These are phyloP conservation scores for Boletellus ananas DNA, from an alignment of 768 basidiomycete species.

Conservation along the genomic window DNA sequence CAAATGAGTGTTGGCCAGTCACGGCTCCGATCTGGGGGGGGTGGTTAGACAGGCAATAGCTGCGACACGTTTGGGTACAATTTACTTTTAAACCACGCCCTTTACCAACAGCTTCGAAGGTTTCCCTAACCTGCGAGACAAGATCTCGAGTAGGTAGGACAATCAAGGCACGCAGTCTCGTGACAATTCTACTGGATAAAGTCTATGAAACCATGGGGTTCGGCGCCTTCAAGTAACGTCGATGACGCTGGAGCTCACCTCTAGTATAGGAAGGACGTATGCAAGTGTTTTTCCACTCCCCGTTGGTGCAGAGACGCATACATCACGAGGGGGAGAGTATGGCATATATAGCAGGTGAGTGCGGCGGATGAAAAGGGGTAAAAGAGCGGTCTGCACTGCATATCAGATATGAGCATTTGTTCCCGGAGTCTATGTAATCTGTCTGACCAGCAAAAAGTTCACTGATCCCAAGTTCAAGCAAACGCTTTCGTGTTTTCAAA, in stretches of 20 bases:
- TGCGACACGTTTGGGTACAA: not conserved
- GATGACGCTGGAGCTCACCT: slow-evolving; percentile 43
- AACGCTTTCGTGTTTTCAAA: slow-evolving; percentile 53
- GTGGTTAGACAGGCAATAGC: not conserved
- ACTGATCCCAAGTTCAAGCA: slow-evolving; percentile 75
- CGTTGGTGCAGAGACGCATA: slow-evolving; percentile 95
- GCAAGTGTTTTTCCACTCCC: slow-evolving; percentile 97
- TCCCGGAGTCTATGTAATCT: not conserved
- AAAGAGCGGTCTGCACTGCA: slow-evolving; percentile 82
- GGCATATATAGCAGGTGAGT: slow-evolving; percentile 58
- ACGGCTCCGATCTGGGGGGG: slow-evolving; percentile 62
- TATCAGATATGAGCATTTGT: slow-evolving; percentile 13
- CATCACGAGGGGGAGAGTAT: slow-evolving; percentile 65
- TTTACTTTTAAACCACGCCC: slow-evolving; percentile 82
- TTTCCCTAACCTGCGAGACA: slow-evolving; percentile 88
- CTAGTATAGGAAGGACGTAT: slow-evolving; percentile 91
- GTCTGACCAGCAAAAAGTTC: slow-evolving; percentile 84
- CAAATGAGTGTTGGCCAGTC: slow-evolving; percentile 92
- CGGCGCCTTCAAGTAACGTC: not conserved
- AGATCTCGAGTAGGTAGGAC: slow-evolving; percentile 94
- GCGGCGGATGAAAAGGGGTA: slow-evolving; percentile 72
- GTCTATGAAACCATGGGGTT: slow-evolving; percentile 40
- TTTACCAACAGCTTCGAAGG: slow-evolving; percentile 78
- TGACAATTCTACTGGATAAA: slow-evolving; percentile 69
- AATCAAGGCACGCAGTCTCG: slow-evolving; percentile 81